Conservation (phyloP, 768 basidiomycete species). For the Chalciporus chontae region DNA sequence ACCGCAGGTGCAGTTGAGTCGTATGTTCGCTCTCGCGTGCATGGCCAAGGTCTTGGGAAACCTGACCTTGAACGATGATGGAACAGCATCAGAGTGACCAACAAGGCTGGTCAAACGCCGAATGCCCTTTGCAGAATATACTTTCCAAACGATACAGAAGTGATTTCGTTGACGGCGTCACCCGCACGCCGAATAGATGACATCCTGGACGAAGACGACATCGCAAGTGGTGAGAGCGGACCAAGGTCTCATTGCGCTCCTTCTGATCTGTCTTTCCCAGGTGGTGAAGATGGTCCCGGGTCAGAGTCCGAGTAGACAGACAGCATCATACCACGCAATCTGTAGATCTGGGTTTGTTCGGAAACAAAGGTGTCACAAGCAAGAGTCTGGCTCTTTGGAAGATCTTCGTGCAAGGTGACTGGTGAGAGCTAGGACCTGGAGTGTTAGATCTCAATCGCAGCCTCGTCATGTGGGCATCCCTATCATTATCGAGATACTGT, state of each 20-base stretch:
- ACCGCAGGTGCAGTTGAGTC: constrained; percentile 23
- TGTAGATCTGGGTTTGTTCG: background rate
- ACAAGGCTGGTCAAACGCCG: constrained; percentile 28
- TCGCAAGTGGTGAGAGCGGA: constrained; percentile 17
- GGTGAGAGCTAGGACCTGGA: background rate
- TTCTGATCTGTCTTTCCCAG: background rate
- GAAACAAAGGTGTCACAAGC: background rate
- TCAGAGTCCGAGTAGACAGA: constrained; percentile 1
- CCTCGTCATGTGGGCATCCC: no score
- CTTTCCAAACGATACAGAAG: constrained; percentile 14
- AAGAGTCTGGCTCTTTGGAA: background rate
- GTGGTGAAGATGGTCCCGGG: background rate
- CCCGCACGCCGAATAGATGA: constrained; percentile 11
- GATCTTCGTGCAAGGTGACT: no score
- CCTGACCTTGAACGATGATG: background rate
- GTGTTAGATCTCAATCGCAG: no score
- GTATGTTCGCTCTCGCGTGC: constrained; percentile 6
- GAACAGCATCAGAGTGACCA: constrained; percentile 20
- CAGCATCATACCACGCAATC: background rate
- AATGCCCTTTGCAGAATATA: constrained; percentile 21
- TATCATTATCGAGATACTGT: no score
- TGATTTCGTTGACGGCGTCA: constrained; percentile 18
- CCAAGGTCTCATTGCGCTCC: background rate
- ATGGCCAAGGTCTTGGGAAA: background rate
- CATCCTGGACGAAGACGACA: constrained; percentile 13